Conservation (phyloP, 176 grass and related monocot genomes). For the Oryza meridionalis region DNA sequence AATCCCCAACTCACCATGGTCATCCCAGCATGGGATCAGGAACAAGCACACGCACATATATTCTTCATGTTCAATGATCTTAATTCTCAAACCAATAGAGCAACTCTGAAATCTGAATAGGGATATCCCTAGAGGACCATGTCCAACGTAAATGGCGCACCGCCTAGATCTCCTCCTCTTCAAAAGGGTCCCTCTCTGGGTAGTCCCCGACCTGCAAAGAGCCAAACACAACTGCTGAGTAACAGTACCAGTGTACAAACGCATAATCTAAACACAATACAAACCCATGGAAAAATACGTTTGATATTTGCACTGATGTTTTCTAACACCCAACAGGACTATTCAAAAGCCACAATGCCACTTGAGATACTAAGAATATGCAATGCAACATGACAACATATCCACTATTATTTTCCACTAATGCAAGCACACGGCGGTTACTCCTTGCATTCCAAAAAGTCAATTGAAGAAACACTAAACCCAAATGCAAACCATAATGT, state of each 20-base stretch:
- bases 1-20: not conserved
- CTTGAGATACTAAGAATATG: not conserved
- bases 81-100: not conserved
- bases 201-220: slow-evolving; percentile 72
- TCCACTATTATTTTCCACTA: not conserved
- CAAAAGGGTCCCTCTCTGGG: slow-evolving; percentile 91
- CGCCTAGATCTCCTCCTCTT: slow-evolving; percentile 79
- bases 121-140: not conserved
- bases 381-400: not conserved
- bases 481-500: not conserved
- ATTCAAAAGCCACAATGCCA: not conserved
- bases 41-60: not conserved
- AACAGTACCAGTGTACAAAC: not conserved
- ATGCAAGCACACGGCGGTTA: not conserved
- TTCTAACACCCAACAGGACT: not conserved
- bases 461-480: not conserved
- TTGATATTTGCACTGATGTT: not conserved
- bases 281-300: not conserved
- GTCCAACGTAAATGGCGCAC: not conserved
- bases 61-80: not conserved
- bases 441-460: not conserved
- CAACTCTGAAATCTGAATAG: not conserved
- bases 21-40: not conserved
- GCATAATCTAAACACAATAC: not conserved
- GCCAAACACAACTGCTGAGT: not conserved